Evolutionary conservation across 192 early-diverging fungal genomes (phyloP).

Genomic region (Coemansia sp.): DNA sequence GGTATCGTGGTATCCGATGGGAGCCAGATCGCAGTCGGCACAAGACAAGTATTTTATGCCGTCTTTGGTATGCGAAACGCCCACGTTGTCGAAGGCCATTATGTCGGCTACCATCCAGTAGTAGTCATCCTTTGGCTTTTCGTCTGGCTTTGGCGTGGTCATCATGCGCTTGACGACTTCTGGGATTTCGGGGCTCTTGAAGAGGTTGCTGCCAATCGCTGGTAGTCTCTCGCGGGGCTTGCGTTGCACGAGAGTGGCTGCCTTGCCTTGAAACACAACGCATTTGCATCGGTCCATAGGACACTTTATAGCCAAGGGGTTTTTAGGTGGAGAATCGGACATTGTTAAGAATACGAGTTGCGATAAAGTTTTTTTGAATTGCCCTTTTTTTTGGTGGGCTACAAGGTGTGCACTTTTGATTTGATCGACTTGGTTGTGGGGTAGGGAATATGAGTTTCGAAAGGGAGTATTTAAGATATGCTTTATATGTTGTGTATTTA

Average conservation of each 20-base stretch:
- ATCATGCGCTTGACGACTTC: constrained; percentile 7
- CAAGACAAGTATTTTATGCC: constrained; percentile 71
- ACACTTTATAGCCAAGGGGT: constrained; percentile 25
- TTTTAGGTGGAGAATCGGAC: neutral
- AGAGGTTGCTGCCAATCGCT: neutral
- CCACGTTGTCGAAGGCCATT: constrained; percentile 80
- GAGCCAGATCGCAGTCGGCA: constrained; percentile 74
- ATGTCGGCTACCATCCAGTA: constrained; percentile 66
- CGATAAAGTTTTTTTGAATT: neutral
- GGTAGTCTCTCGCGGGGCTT: neutral
- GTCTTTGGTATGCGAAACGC: constrained; percentile 63
- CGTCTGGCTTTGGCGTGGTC: neutral
- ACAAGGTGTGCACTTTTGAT: neutral
- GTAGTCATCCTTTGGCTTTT: constrained; percentile 17
- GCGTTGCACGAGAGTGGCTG: constrained; percentile 24
- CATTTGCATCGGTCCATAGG: constrained; percentile 19
- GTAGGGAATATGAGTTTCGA: neutral
- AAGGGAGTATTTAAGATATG: neutral
- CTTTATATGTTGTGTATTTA: neutral
- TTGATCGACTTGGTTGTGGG: neutral
- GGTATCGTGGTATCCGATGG: constrained; percentile 70
- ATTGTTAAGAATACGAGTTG: neutral
- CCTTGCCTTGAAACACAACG: constrained; percentile 13
- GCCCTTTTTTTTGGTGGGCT: neutral
- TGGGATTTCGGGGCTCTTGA: constrained; percentile 3